phyloP scores from a whole-genome alignment of 2,329 filamentous ascomycete genomes.

The Penicillium sp. region DNA sequence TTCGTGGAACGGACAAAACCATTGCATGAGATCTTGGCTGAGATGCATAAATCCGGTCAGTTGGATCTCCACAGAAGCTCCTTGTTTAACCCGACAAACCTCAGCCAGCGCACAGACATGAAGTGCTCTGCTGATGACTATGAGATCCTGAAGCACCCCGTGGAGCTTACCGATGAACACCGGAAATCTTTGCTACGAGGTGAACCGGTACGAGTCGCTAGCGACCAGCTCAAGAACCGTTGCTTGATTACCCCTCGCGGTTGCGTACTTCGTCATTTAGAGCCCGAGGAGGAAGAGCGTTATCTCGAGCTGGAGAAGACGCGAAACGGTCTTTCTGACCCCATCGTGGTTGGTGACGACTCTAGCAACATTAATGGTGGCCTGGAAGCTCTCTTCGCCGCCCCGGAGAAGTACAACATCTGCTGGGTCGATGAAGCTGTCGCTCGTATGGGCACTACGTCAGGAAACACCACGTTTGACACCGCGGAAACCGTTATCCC shows the following conservation, averaged over 20 bases:
- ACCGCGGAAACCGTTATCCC: constrained; percentile 25
- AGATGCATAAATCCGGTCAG: constrained; percentile 35
- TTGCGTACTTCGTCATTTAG: constrained; percentile 42
- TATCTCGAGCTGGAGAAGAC: constrained; percentile 43
- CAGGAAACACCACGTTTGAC: constrained; percentile 20
- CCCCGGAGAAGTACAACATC: constrained; percentile 43
- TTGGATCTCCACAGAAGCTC: constrained; percentile 37
- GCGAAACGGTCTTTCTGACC: constrained; percentile 27
- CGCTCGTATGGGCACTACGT: constrained; percentile 23
- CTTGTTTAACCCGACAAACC: constrained; percentile 39
- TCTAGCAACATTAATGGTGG: constrained; percentile 42
- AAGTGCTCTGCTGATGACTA: constrained; percentile 39
- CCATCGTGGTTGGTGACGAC: constrained; percentile 38
- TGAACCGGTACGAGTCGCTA: constrained; percentile 38
- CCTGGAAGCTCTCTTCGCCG: constrained; percentile 42
- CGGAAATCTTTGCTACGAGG: constrained; percentile 40
- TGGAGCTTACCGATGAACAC: constrained; percentile 40
- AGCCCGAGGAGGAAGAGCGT: constrained; percentile 42
- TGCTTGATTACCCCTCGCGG: constrained; percentile 44
- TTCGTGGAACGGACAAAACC: constrained; percentile 37
- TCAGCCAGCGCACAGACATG: constrained; percentile 41
- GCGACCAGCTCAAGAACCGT: constrained; percentile 36
- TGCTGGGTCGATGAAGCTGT: constrained; percentile 40
- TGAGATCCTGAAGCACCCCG: constrained; percentile 35
- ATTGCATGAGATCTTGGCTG: constrained; percentile 36